Evolutionary conservation across 176 grass and related monocot species (phyloP), one percentile per base, ranked within the genome.

Genomic region (Aegilops tauschii): DNA sequence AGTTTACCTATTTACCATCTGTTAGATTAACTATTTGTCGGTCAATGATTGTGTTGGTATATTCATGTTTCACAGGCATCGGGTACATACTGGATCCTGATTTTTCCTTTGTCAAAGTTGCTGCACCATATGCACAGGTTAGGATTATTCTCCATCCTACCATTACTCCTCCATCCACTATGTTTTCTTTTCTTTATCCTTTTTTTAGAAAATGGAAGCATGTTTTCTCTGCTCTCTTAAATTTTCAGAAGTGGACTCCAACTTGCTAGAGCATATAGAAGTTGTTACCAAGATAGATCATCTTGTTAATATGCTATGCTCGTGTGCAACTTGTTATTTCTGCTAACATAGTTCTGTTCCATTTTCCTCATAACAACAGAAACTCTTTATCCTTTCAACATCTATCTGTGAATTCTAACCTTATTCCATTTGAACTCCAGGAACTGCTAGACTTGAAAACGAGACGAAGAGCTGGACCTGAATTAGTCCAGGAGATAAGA

Each of bases 51-150:
- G 14, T 84, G 6, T 70, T 70, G 45, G 29, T 65, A 73, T 73
- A 62, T 84, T 70, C 85, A 63, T 56, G 20, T 87, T 82, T 89
- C 42, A 52, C 63, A 96, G 96, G 96, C 39, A 92, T 96, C 89
- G 96, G 96, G 62, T 98, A 98, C 65, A 86, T 81, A 79, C 81
- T 98, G 82, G 93, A 98, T 87, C 93, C 96, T 86, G 94, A 94
- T 20, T 98, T 98, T 89, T 98, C 96, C 34, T 98, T 98, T 82
- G 92, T 90, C 80, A 94, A 98, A 91, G 86, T 98, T 79, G 90
- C 92, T 69, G 90, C 93, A 72, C 93, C 96, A 77, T 98, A 98
- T 73, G 92, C 92, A 73, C 96, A 98, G 92, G 96, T 98, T 85
- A 78, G 74, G 73, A 29, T 66, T 72, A 47, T 68, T 61, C 1